Conservation (phyloP, 208 protist species). For the Phytomonas francai region DNA sequence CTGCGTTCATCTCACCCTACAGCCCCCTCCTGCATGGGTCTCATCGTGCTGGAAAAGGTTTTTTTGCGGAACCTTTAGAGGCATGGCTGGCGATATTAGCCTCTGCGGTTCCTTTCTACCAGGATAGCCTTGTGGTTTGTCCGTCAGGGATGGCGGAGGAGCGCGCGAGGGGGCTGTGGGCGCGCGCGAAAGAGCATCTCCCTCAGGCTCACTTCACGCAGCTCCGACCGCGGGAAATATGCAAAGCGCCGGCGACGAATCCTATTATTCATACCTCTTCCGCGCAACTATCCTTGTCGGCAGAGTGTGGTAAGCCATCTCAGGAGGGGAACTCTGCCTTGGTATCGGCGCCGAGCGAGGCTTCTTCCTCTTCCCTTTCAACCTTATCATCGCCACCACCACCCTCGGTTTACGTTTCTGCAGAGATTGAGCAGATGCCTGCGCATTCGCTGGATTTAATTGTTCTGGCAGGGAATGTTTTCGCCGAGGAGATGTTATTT, state of each 20-base stretch:
- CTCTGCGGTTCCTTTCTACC: slow-evolving; percentile 71
- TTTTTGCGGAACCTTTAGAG: slow-evolving; percentile 60
- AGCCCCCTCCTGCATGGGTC: slow-evolving; percentile 45
- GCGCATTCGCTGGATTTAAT: slow-evolving; percentile 58
- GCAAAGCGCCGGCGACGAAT: background rate
- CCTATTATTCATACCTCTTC: background rate
- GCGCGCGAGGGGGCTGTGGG: slow-evolving; percentile 20
- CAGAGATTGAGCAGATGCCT: slow-evolving; percentile 28
- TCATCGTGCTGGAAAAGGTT: slow-evolving; percentile 23
- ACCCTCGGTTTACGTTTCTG: slow-evolving; percentile 13
- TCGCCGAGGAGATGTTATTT: slow-evolving; percentile 66
- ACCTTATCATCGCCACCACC: background rate
- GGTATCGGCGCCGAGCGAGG: background rate
- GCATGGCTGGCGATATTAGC: slow-evolving; percentile 62
- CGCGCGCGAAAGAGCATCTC: slow-evolving; percentile 40
- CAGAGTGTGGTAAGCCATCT: background rate
- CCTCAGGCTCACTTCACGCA: slow-evolving; percentile 28
- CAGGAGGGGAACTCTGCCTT: background rate
- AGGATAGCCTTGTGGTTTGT: slow-evolving; percentile 54
- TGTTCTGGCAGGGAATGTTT: slow-evolving; percentile 66
- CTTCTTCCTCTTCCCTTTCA: background rate
- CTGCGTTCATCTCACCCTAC: slow-evolving; percentile 11
- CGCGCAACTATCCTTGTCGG: background rate
- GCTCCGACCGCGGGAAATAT: slow-evolving; percentile 12
- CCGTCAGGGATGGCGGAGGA: slow-evolving; percentile 24